Evolutionary conservation across 2,329 filamentous ascomycete genomes (phyloP), one percentile per base, ranked within the genome.

Genomic region (Clonostachys solani): DNA sequence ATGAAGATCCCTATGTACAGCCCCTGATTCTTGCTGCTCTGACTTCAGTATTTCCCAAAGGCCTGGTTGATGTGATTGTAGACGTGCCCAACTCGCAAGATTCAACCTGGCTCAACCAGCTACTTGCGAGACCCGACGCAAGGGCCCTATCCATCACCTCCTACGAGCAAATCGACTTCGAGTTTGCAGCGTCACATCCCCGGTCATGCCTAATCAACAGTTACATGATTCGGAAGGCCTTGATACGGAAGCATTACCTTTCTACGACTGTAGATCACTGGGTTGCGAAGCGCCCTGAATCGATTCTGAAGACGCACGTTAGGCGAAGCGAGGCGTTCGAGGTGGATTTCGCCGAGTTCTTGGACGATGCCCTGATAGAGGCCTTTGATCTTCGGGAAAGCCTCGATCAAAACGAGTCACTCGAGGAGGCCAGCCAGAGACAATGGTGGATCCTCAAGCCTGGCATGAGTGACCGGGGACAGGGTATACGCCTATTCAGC

Each of bases 391-490:
- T 99, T 45, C 78, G 85, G 17, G 89, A 89, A 48, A 92, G 87
- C 55, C 77, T 95, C 65, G 79, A 80, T 33, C 75, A 74, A 42
- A 53, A 53, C 12, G 50, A 48, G 3, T 44, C 47, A 5, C 55
- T 57, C 2, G 55, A 48, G 0, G 51, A 66, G 33, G 40, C 48
- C 1, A 47, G 33, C 34, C 69, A 78, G 40, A 77, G 78, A 49
- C 83, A 95, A 62, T 99, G 92, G 92, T 99, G 94, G 94, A 97
- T 99, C 54, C 67, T 99, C 50, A 99, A 99, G 68, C 92, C 94
- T 1, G 87, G 92, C 9, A 97, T 99, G 94, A 96, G 90, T 64
- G 94, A 99, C 62, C 81, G 92, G 19, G 94, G 92, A 0, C 92
- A 96, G 63, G 94, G 94, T 1, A 96, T 99, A 49, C 74, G 89